Base-by-base conservation (phyloP, 176 grass and related monocot genomes). In the Oryza glumipatula region DNA sequence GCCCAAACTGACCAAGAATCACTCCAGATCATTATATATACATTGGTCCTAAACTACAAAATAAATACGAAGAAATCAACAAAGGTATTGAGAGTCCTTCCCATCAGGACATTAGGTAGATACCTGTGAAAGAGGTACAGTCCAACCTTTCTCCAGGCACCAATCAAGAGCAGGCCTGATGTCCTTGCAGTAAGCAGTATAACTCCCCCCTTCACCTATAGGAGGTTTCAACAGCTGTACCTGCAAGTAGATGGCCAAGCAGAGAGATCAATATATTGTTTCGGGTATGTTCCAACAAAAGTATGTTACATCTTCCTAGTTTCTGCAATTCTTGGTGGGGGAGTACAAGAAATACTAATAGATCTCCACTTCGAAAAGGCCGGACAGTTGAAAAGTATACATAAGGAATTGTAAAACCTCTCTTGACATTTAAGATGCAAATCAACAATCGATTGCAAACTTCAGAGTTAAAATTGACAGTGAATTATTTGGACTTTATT, bases 151-250 rank as follows among this genome's bases (percentile, higher is more conserved):
- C 74, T 7, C 7, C 43, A 90, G 80, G 76, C 47, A 86, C 84
- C 88, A 90, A 48, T 90, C 74, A 78, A 90, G 88, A 12, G 79
- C 76, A 58, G 88, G 88, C 74, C 88, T 90, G 61, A 90, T 28
- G 19, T 90, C 68, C 51, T 83, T 83, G 74, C 64, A 10, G 7
- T 90, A 47, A 86, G 61, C 88, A 3, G 0, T 0, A 90, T 86
- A 72, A 22, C n/a, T 0, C 1, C 54, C 5, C 14, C 88, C 88
- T 90, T 86, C 79, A 83, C 88, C 88, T 28, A 69, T 64, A 5
- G 84, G 84, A 83, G 83, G 84, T 33, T 47, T 44, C 0, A 60
- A 44, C 39, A 86, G 68, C 63, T 49, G 26, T 67, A 90, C 26
- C 88, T 90, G 80, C 73, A 68, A 46, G 67, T n/a, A 16, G 54